Conservation (phyloP, 805 yeast genomes). For the Lachancea lanzarotensis region DNA sequence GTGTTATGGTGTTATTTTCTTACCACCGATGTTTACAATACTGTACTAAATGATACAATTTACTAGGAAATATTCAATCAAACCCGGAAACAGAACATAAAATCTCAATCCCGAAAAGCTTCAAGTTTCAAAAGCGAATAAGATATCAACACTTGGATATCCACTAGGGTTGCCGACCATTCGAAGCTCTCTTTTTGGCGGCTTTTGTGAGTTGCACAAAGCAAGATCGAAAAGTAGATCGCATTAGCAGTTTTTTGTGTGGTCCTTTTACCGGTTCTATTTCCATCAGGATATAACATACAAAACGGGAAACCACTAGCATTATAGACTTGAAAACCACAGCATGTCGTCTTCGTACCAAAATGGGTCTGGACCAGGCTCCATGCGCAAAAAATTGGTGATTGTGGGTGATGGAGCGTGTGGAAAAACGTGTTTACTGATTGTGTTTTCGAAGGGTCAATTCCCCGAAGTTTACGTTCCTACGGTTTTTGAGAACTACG, state of each 20-base stretch:
- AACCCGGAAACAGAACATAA: no score
- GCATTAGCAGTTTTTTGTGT: background rate
- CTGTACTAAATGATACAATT: no score
- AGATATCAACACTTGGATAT: background rate
- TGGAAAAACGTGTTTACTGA: conserved; percentile 89
- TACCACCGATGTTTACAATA: no score
- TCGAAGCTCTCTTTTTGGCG: background rate
- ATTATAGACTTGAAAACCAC: background rate
- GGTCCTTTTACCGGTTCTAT: background rate
- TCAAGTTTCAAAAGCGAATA: background rate
- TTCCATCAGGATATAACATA: background rate
- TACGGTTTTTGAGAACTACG: conserved; percentile 95
- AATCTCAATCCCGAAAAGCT: no score
- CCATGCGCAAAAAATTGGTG: conserved; percentile 72
- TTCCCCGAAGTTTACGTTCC: conserved; percentile 95
- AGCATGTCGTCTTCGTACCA: conserved; percentile 3
- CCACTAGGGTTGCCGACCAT: background rate
- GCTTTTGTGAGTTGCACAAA: background rate
- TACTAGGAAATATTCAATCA: no score
- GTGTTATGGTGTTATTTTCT: no score
- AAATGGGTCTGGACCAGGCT: conserved; percentile 3
- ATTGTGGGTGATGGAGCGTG: conserved; percentile 98
- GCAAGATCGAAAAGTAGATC: background rate
- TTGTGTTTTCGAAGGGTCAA: conserved; percentile 78
- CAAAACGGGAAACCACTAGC: background rate